phyloP scores from a whole-genome alignment of 75 land plant species.

The Ceratopteris richardii region DNA sequence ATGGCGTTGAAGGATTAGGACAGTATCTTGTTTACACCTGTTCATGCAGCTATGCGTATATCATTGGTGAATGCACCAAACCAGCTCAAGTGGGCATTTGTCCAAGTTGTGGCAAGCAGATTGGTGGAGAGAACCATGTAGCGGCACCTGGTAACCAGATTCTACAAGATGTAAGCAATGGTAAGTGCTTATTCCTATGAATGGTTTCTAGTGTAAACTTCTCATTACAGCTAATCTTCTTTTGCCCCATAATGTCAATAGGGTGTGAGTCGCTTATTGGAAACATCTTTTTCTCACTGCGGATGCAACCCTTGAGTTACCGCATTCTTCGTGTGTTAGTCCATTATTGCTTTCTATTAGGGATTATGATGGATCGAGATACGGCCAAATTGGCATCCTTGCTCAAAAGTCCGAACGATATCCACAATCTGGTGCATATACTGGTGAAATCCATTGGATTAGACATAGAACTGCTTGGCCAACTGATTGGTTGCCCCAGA shows the following conservation, averaged over 20 bases:
- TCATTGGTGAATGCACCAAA: constrained; percentile 19
- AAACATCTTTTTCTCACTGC: constrained; percentile 2
- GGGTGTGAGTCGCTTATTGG: constrained; percentile 9
- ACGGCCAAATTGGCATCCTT: neutral
- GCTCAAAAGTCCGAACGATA: neutral
- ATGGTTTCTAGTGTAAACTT: no score
- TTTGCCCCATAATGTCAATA: no score
- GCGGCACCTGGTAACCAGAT: constrained; percentile 2
- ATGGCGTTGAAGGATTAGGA: constrained; percentile 7
- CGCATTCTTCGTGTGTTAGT: constrained; percentile 17
- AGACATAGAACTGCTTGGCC: constrained; percentile 13
- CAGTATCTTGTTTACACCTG: constrained; percentile 11
- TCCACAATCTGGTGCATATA: neutral
- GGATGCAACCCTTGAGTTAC: constrained; percentile 6
- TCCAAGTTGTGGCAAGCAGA: constrained; percentile 8
- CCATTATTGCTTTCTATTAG: constrained; percentile 12
- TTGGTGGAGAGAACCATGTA: constrained; percentile 9
- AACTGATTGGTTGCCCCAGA: constrained; percentile 12
- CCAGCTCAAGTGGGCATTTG: constrained; percentile 8
- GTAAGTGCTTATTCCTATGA: no score
- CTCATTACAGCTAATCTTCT: no score
- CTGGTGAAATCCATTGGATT: constrained; percentile 4
- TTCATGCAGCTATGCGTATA: constrained; percentile 9
- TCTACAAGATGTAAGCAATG: neutral
- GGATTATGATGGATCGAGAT: neutral